Evolutionary conservation across 305 asterid species (phyloP).

Genomic region (Euphrasia arctica): DNA sequence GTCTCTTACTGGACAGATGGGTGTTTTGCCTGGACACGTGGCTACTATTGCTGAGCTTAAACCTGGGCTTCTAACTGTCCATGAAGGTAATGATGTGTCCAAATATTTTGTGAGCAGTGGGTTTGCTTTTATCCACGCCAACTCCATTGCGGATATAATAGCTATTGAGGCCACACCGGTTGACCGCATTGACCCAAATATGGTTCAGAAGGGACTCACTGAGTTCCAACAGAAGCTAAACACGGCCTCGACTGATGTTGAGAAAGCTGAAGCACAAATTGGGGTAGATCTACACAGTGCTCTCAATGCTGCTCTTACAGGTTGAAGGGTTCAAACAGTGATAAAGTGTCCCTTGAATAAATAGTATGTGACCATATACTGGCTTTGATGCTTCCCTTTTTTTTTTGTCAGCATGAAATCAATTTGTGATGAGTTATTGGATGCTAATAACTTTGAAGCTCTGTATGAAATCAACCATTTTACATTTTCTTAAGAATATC

Average conservation of each 20-base stretch:
- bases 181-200: constrained; percentile 58
- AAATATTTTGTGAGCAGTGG: constrained; percentile 76
- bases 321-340: constrained; percentile 28
- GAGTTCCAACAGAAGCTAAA: constrained; percentile 75
- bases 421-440: neutral
- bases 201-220: constrained; percentile 66
- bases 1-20: constrained; percentile 93
- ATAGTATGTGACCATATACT: constrained; percentile 18
- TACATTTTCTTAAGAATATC: neutral
- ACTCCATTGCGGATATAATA: constrained; percentile 68
- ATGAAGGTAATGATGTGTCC: constrained; percentile 63
- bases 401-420: neutral
- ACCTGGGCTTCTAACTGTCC: constrained; percentile 73
- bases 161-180: constrained; percentile 72
- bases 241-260: constrained; percentile 71
- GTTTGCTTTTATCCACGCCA: constrained; percentile 76
- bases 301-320: constrained; percentile 78
- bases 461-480: neutral
- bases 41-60: constrained; percentile 85
- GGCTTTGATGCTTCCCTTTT: neutral
- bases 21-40: constrained; percentile 92
- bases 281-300: constrained; percentile 89
- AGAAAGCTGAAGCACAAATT: constrained; percentile 91
- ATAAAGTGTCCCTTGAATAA: constrained; percentile 28
- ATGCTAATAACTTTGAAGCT: neutral